Evolutionary conservation across 1,284 basidiomycete species (phyloP).

Genomic region (Exobasidium cylindrosporum): DNA sequence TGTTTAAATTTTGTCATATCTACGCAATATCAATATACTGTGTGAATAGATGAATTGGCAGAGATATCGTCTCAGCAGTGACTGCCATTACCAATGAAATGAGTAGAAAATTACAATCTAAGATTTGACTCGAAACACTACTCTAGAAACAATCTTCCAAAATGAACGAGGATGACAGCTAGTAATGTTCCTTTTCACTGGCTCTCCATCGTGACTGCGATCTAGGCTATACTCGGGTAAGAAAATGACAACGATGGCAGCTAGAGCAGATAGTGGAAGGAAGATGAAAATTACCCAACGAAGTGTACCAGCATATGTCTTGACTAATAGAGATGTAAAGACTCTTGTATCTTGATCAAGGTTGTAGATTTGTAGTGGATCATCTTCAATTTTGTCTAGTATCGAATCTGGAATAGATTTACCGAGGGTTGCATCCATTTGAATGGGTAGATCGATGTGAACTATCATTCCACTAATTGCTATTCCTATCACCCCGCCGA

Average conservation of each 20-base stretch:
- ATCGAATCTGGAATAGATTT: not conserved
- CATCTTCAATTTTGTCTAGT: not conserved
- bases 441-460: constrained; percentile 8
- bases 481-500: constrained; percentile 18
- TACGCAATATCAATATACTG: too few relatives aligned
- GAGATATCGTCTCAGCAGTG: too few relatives aligned
- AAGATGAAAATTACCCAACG: constrained; percentile 14
- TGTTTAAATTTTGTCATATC: too few relatives aligned
- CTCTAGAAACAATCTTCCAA: too few relatives aligned
- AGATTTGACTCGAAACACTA: too few relatives aligned
- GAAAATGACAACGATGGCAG: constrained; percentile 9
- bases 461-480: constrained; percentile 12
- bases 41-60: too few relatives aligned
- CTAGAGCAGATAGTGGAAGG: constrained; percentile 15
- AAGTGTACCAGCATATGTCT: constrained; percentile 14
- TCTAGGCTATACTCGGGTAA: constrained; percentile 18
- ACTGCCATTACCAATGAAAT: too few relatives aligned
- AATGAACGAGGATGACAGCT: too few relatives aligned
- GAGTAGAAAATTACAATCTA: too few relatives aligned
- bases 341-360: not conserved
- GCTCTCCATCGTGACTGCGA: constrained; percentile 13
- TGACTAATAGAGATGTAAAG: not conserved
- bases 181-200: not conserved
- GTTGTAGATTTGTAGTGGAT: constrained; percentile 10
- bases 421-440: not conserved